Percentiles rank a stretch among this genome's conserved stretches.
Evolutionary conservation across 768 basidiomycete genomes (phyloP).

Genomic region (Chalciporus pseudorubinellus): DNA sequence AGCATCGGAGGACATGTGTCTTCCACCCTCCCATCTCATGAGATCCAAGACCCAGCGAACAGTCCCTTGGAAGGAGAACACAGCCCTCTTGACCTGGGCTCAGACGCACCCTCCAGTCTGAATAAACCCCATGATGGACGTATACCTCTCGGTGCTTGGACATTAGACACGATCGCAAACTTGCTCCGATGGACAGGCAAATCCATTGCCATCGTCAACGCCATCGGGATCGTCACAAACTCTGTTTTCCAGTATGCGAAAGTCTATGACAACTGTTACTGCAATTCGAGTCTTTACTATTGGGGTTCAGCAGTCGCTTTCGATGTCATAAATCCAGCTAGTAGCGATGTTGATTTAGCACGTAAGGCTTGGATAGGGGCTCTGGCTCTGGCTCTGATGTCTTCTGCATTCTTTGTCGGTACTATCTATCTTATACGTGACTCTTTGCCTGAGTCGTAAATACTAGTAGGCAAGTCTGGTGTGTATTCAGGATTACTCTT

Average conservation of each 20-base stretch:
- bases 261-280: conserved; percentile 30
- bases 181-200: conserved; percentile 28
- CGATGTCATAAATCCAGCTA: conserved; percentile 20
- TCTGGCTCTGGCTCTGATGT: conserved; percentile 26
- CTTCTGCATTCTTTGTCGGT: conserved; percentile 25
- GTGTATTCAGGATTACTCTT: no score
- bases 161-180: conserved; percentile 3
- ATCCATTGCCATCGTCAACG: conserved; percentile 27
- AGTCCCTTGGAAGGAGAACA: not conserved
- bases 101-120: not conserved
- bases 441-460: conserved; percentile 11
- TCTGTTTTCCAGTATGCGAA: conserved; percentile 31
- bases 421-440: conserved; percentile 31
- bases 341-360: conserved; percentile 26
- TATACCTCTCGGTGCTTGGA: not conserved
- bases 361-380: conserved; percentile 38
- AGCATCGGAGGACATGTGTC: not conserved
- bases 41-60: no score
- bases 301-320: conserved; percentile 26
- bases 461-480: no score
- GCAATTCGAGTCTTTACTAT: conserved; percentile 23
- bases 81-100: no score
- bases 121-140: not conserved
- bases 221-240: conserved; percentile 22
- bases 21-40: not conserved